Evolutionary conservation across 139 green algal species (phyloP), one percentile per base, ranked within the genome.

Genomic region (Picochlorum sp.): DNA sequence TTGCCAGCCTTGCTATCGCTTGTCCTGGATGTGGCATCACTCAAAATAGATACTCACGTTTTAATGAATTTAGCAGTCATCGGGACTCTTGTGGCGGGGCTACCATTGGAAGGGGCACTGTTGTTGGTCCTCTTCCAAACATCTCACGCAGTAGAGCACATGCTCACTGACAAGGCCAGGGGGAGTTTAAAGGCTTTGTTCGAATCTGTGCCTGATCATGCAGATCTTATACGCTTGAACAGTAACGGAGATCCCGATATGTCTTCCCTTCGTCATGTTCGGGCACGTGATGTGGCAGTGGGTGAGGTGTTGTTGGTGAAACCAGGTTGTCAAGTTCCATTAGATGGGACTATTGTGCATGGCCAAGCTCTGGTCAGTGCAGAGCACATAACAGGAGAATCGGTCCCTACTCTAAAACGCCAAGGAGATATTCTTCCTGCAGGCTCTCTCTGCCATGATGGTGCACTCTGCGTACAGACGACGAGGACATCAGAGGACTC

Each of bases 351-450:
- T 1, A 68, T 95, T 11, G 73, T 88, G 34, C 81, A 79, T 64
- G 89, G 89, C 21, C 63, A 71, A 2, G 82, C 85, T 24, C 69
- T 75, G 49, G 79, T 95, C 37, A 83, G 70, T 37, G 63, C 74
- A 14, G 75, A 86, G 57, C 86, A 93, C 77, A 90, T 96, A 66
- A 88, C 74, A 16, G 89, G 88, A 8, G 88, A 95, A 73, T 64
- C 71, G 1, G 20, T 74, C 28, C 68, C 73, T 3, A 30, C 50
- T 23, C 41, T 67, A 45, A 41, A 45, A 24, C 44, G 56, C 0
- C 6, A 44, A 18, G 72, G 75, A 5, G 67, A 73, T 23, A 54
- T 62, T 37, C 34, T 73, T 38, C 44, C 56, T 45, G 67, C 79
- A 9, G 86, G 82, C 1, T 77, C 77, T 1, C 51, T 84, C 14